Base-by-base conservation (phyloP, 179 eudicot species). In the Patellifolia procumbens region DNA sequence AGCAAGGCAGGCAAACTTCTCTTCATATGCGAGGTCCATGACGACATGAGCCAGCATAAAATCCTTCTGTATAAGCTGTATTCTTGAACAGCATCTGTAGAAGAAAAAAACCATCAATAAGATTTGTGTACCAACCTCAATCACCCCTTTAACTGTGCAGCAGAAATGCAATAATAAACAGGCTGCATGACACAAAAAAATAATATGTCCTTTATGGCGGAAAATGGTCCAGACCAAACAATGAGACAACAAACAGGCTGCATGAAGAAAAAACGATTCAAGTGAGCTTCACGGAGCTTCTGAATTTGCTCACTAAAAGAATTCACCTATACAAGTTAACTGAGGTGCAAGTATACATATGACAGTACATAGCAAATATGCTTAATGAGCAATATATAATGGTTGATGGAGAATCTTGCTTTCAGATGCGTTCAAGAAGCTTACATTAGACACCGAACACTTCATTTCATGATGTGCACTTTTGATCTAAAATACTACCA, bases 21-120 rank as follows among this genome's bases (percentile, higher is more conserved):
- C 71, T 42, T 74, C 74, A 78, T 26, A 43, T 70, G 11, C 48
- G 79, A 60, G 34, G 63, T 32, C 49, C 26, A 22, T 37, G 64
- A 64, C 4, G 52, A 24, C 5, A 59, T 71, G 69, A 81, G 42
- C 91, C 89, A 55, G 97, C 97, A 59, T 67, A 81, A 82, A 90
- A 94, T 72, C 98, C 98, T 82, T 94, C 96, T 26, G 97, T 83
- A 62, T 92, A 92, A 28, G 97, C 92, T 28, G 89, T 72, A 60
- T 88, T 94, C 88, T 94, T 94, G 67, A 88, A 86, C 20, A 81
- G 83, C 59, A 83, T 87, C 98, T 94, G 92, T 78, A 77, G 76
- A 52, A 56, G 34, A 52, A 43, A 24, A 10, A 49, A 62, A 6
- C 4, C 10, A 16, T 52, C 24, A 65, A 46, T 70, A 13, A 43